A percentile compares a stretch with the other conserved stretches of the same genome.
These are phyloP conservation scores for Tetrapyrgos nigripes DNA, from an alignment of 1,284 basidiomycete species.

Conservation along the genomic window DNA sequence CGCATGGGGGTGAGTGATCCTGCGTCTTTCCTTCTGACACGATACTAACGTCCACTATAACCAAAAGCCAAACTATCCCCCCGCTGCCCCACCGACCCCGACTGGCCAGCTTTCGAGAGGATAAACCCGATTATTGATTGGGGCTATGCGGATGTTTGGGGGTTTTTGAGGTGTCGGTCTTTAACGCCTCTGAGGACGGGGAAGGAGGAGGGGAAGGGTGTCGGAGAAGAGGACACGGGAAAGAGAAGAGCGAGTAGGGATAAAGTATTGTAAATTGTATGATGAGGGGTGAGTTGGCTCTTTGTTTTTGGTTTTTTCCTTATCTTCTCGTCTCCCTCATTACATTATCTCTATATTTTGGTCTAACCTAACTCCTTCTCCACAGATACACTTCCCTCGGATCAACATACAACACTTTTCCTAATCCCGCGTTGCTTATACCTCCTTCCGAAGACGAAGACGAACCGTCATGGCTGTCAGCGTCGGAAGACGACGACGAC, in stretches of 20 bases:
- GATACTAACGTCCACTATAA: conserved; percentile 10
- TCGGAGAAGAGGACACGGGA: too few species aligned
- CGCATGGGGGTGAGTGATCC: conserved; percentile 82
- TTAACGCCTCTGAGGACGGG: conserved; percentile 83
- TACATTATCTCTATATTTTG: too few species aligned
- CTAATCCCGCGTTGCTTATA: conserved; percentile 83
- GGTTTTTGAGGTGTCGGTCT: conserved; percentile 78
- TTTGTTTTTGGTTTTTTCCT: neutral
- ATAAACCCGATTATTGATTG: conserved; percentile 98
- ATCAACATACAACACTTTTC: conserved; percentile 93
- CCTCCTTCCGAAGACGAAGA: conserved; percentile 20
- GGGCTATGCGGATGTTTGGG: conserved; percentile 91
- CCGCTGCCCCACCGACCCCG: conserved; percentile 82
- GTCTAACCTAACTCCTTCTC: too few species aligned
- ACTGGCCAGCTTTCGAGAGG: conserved; percentile 90
- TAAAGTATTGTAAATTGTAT: conserved; percentile 90
- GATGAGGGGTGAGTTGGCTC: conserved; percentile 79
- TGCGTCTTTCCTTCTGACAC: conserved; percentile 8
- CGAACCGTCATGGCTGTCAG: conserved; percentile 13
- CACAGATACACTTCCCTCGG: conserved; percentile 94
- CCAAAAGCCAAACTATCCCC: conserved; percentile 68
- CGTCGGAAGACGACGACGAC: conserved; percentile 11
- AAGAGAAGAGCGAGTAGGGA: too few species aligned
- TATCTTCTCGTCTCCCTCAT: neutral
- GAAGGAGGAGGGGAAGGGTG: too few species aligned